These are phyloP conservation scores for Hymenoscyphus salicellus DNA, from an alignment of 2,329 filamentous ascomycete genomes.

Conservation along the genomic window DNA sequence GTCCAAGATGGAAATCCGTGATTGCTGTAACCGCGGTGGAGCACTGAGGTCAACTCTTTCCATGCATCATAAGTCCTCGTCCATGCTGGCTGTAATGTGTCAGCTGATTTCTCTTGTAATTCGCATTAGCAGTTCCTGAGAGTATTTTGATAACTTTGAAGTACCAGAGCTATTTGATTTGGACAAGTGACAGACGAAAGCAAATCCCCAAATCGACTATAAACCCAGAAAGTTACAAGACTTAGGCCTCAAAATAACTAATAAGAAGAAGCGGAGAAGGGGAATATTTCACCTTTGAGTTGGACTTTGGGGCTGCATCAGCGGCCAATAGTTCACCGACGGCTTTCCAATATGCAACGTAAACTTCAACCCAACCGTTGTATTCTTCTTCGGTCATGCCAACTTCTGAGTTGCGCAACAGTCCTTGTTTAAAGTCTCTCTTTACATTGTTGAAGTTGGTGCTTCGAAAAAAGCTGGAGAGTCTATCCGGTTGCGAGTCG, in stretches of 20 bases:
- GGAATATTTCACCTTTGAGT: conserved; percentile 29
- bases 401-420: conserved; percentile 57
- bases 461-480: conserved; percentile 68
- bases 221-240: background rate
- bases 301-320: conserved; percentile 47
- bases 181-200: background rate
- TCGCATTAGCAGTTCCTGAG: background rate
- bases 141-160: background rate
- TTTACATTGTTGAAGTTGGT: conserved; percentile 61
- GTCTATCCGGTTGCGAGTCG: conserved; percentile 57
- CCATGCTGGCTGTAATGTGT: conserved; percentile 47
- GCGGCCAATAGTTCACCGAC: conserved; percentile 68
- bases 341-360: conserved; percentile 79
- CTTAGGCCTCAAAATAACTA: background rate
- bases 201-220: background rate
- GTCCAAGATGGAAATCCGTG: conserved; percentile 83
- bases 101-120: background rate
- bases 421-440: conserved; percentile 65
- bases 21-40: conserved; percentile 79
- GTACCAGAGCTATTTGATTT: background rate
- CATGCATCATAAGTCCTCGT: conserved; percentile 81
- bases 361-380: conserved; percentile 83
- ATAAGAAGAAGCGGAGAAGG: background rate
- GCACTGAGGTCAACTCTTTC: conserved; percentile 75
- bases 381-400: conserved; percentile 54